Evolutionary conservation across 2,329 filamentous ascomycete species (phyloP).

Genomic region (Alternaria dauci): DNA sequence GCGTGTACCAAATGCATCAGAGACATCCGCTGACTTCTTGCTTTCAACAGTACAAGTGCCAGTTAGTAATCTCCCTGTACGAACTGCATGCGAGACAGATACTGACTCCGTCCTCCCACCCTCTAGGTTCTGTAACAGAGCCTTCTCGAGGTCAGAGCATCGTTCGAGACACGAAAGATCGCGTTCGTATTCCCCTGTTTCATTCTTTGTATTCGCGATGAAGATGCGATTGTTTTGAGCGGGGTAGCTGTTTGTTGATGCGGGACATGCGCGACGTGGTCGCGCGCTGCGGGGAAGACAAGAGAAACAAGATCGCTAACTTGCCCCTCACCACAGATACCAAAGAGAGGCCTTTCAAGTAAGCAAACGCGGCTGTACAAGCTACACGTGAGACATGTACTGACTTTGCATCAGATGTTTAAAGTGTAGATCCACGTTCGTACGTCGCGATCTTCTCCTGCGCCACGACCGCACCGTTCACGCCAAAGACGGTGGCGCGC

Average conservation of each 20-base stretch:
- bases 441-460: slow-evolving; percentile 93
- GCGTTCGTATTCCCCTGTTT: slow-evolving; percentile 72
- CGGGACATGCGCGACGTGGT: slow-evolving; percentile 41
- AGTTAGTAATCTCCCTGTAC: too few species aligned
- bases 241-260: slow-evolving; percentile 47
- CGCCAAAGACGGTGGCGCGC: slow-evolving; percentile 94
- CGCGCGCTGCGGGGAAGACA: slow-evolving; percentile 48
- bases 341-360: slow-evolving; percentile 98
- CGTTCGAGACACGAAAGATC: slow-evolving; percentile 96
- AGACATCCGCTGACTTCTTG: not conserved
- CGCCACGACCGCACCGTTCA: slow-evolving; percentile 98
- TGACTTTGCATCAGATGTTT: slow-evolving; percentile 53
- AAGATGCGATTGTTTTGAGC: slow-evolving; percentile 33
- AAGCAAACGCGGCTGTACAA: not conserved
- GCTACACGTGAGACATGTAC: too few species aligned
- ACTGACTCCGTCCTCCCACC: too few species aligned
- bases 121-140: slow-evolving; percentile 82
- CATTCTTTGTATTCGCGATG: slow-evolving; percentile 26
- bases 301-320: slow-evolving; percentile 40
- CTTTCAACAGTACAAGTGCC: not conserved
- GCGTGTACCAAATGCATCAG: not conserved
- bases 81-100: too few species aligned
- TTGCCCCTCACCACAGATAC: slow-evolving; percentile 72
- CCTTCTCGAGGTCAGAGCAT: slow-evolving; percentile 97
- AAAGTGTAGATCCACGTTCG: slow-evolving; percentile 98